Base-by-base conservation (phyloP, 2,329 filamentous ascomycete genomes). In the Chrysoporthe austroafricana region DNA sequence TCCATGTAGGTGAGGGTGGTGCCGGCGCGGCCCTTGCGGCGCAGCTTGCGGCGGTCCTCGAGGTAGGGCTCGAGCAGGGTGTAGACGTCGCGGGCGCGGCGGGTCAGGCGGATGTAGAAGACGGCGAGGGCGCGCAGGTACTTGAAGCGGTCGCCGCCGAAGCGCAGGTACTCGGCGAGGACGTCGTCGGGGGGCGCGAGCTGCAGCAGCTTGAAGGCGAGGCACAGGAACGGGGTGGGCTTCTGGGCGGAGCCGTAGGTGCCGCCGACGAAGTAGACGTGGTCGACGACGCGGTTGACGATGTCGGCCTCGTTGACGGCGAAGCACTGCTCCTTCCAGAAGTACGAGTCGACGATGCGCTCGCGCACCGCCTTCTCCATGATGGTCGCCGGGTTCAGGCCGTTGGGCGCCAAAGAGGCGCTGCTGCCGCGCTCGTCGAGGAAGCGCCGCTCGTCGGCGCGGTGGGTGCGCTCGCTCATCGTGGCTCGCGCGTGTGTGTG, bases 271-370 rank as follows among this genome's bases (percentile, higher is more conserved):
- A 91, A 96, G 61, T 83, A 86, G 59, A 99, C 86, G 79, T 90
- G 86, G 73, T 95, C 91, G 36, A 93, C 91, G 0, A 96, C 94
- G 71, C 96, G 92, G 81, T 97, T 93, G 74, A 97, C 91, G 6
- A 99, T 83, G 79, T 90, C 87, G 63, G 88, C 88, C 77, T 90
- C 89, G 82, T 98, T 99, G 72, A 99, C 85, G 54, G 92, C 96
- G 80, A 98, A 99, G 78, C 96, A 97, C 82, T 97, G 94, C 81
- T 98, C 96, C 80, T 97, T 97, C 91, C 94, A 99, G 83, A 97
- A 99, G 81, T 97, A 96, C 64, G 90, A 93, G 76, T 97, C 94
- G 73, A 94, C 89, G 79, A 99, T 97, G 76, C 96, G 94, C 80
- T 99, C 96, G 76, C 92, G 92, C 72, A 97, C 93, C 52, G 94